Evolutionary conservation across 257 asterid species (phyloP).

Genomic region (Solanum peruvianum): DNA sequence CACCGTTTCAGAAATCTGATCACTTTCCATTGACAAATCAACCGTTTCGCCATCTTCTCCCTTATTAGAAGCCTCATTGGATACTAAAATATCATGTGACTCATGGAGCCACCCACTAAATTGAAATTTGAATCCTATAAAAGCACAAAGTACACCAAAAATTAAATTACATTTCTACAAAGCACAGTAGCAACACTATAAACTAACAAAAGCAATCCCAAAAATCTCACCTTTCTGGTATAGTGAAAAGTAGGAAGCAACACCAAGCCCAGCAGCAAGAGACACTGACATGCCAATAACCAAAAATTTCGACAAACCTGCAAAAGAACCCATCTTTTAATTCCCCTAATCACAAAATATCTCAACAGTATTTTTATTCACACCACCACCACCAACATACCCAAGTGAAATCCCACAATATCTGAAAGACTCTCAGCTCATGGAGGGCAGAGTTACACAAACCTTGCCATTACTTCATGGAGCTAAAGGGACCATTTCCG

Average conservation of each 20-base stretch:
- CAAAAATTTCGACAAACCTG: conserved; percentile 42
- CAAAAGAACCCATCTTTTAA: conserved; percentile 4
- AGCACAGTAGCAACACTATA: neutral
- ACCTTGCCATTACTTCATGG: neutral
- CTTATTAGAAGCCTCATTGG: conserved; percentile 11
- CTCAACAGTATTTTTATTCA: neutral
- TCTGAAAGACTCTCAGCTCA: no score
- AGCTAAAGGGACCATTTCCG: neutral
- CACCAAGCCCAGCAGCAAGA: conserved; percentile 44
- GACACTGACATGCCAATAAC: conserved; percentile 53
- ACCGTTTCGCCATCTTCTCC: conserved; percentile 17
- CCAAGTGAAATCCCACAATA: neutral
- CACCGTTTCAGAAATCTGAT: conserved; percentile 19
- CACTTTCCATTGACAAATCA: conserved; percentile 20
- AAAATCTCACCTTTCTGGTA: conserved; percentile 36
- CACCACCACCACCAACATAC: neutral
- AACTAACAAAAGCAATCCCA: neutral
- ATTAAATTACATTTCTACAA: neutral
- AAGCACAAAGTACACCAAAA: neutral
- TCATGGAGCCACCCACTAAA: conserved; percentile 18
- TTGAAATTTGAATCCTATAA: conserved; percentile 34
- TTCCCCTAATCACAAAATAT: neutral
- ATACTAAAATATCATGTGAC: conserved; percentile 13
- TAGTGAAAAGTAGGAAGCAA: conserved; percentile 37
- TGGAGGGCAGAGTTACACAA: neutral